Evolutionary conservation across 2,329 filamentous ascomycete genomes (phyloP).

Genomic region (Beauveria sp.): DNA sequence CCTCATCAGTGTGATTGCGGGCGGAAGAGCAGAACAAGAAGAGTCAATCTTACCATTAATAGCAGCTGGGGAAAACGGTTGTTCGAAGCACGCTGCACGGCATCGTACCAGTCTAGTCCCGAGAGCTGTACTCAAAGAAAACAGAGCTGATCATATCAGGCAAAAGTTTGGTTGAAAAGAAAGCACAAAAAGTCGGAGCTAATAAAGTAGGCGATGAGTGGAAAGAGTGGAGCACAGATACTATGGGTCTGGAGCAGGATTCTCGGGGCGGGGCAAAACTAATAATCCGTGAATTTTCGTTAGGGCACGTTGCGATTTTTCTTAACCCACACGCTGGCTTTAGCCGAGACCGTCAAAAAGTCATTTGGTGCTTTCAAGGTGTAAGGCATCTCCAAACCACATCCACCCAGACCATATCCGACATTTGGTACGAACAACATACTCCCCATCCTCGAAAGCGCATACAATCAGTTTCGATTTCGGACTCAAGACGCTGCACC

Average conservation of each 20-base stretch:
- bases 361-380: conserved; percentile 31
- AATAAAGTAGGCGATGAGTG: neutral
- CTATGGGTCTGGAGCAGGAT: neutral
- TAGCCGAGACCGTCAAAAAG: conserved; percentile 34
- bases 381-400: conserved; percentile 20
- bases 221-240: neutral
- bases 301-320: conserved; percentile 36
- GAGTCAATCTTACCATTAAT: conserved; percentile 23
- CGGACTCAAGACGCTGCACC: conserved; percentile 3
- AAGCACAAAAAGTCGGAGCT: neutral
- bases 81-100: neutral
- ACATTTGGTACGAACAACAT: conserved; percentile 14
- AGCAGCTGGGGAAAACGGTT: neutral
- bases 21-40: conserved; percentile 9
- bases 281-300: conserved; percentile 27
- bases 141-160: neutral
- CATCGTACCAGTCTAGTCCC: neutral
- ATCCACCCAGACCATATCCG: conserved; percentile 14
- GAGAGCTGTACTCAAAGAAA: neutral
- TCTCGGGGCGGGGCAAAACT: conserved; percentile 18
- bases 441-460: neutral
- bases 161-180: too few relatives aligned
- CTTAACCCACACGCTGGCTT: conserved; percentile 28
- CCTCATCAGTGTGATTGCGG: conserved; percentile 62
- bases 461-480: neutral